Evolutionary conservation across 768 basidiomycete genomes (phyloP), one percentile per base, ranked within the genome.

Genomic region (Mycena rosella): DNA sequence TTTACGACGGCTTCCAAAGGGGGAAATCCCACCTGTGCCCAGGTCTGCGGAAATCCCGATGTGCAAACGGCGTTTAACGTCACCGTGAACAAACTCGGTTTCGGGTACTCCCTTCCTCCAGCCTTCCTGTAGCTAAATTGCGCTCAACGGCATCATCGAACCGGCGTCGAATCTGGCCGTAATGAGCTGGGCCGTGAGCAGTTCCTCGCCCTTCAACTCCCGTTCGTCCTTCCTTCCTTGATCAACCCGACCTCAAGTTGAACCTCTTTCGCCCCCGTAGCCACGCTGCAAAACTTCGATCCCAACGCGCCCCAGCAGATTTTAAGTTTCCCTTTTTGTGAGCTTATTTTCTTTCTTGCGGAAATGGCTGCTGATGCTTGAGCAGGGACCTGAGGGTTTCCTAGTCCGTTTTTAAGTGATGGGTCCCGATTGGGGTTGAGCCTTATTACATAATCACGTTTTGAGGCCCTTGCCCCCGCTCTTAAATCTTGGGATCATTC

Each of bases 151-250:
- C 29, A 63, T 63, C 48, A 63, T 54, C n/a, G 51, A 63, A 15
- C 29, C 53, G n/a, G 47, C 3, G 5, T 63, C 61, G 18, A 9
- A 34, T 0, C 48, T 45, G n/a, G 61, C 61, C 5, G 17, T 63
- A 8, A 54, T 27, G 52, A 63, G 61, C 36, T 63, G 61, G 61
- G 34, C 51, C 9, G 11, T 20, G n/a, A 55, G 52, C 51, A 63
- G n/a, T 63, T 55, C 61, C 1, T 18, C 52, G 9, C 17, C 30
- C 7, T n/a, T 45, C 61, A 29, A 45, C 52, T 24, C 61, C 61
- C 5, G 61, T 63, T 42, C 4, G 52, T 36, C 22, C 13, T 38
- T 18, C 14, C 24, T 15, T 44, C 8, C n/a, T 38, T n/a, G n/a
- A n/a, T 30, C 22, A 20, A 24, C 18, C 18, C 14, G 20, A 7